These are phyloP conservation scores for Fusarium sp. DNA, from an alignment of 2,329 filamentous ascomycete genomes.

Conservation along the genomic window DNA sequence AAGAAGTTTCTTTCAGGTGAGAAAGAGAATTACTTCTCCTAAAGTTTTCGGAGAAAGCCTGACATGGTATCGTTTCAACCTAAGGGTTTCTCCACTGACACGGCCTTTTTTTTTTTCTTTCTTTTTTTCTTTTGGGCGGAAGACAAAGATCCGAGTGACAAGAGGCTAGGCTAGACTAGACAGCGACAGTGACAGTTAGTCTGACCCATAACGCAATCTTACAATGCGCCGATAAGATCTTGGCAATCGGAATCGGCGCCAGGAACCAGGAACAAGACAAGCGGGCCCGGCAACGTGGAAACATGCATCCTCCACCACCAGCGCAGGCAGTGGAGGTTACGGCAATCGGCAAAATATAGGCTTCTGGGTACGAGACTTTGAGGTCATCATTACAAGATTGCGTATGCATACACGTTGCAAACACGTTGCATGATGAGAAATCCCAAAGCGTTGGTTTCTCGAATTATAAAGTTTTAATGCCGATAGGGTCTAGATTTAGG, in stretches of 20 bases:
- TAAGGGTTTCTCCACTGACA: slow-evolving; percentile 6
- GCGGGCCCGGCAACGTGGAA: not conserved
- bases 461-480: not conserved
- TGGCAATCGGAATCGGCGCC: slow-evolving; percentile 5
- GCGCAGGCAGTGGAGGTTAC: no score
- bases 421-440: not conserved
- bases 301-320: not conserved
- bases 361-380: not conserved
- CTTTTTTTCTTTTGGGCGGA: no score
- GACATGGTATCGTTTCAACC: slow-evolving; percentile 18
- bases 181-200: slow-evolving; percentile 21
- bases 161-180: no score
- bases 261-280: not conserved
- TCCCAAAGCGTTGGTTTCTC: not conserved
- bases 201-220: slow-evolving; percentile 29
- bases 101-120: no score
- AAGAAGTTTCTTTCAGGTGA: not conserved
- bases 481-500: not conserved
- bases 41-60: slow-evolving; percentile 1
- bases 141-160: slow-evolving; percentile 3
- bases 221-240: slow-evolving; percentile 2
- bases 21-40: not conserved
- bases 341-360: not conserved
- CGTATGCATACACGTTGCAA: no score
- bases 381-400: not conserved